phyloP scores from a whole-genome alignment of 75 land plant species.

The Pinus albicaulis region DNA sequence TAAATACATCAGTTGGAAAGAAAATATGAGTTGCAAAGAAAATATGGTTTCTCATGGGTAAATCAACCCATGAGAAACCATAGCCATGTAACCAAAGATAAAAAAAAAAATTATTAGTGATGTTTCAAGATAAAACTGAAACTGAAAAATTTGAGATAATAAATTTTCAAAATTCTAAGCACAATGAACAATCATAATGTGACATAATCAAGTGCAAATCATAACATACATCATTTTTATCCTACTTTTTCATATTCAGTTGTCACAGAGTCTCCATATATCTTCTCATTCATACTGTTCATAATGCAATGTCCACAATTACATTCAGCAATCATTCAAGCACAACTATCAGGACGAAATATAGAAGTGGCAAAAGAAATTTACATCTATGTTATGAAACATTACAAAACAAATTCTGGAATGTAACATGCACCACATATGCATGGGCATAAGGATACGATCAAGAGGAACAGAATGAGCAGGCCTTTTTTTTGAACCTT shows the following conservation, averaged over 20 bases:
- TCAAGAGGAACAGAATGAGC: neutral
- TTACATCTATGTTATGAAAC: neutral
- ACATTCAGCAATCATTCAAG: neutral
- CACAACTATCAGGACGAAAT: neutral
- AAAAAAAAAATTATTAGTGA: neutral
- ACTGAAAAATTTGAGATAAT: neutral
- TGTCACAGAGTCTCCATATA: neutral
- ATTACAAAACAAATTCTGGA: neutral
- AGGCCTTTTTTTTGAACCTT: neutral
- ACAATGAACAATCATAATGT: too few species aligned
- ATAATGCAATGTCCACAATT: neutral
- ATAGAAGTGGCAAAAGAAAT: neutral
- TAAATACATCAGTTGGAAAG: too few species aligned
- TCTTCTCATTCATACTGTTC: neutral
- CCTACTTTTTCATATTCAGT: neutral
- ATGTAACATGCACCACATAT: neutral
- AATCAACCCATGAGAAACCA: too few species aligned
- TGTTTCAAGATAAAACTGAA: neutral
- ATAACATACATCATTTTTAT: too few species aligned
- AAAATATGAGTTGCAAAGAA: too few species aligned
- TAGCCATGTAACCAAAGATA: neutral
- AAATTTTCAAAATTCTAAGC: neutral
- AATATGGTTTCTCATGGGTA: too few species aligned
- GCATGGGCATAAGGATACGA: constrained; percentile 9
- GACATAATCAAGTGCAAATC: too few species aligned